Conservation (phyloP, 1,284 basidiomycete species). For the Chalciporus sp. region DNA sequence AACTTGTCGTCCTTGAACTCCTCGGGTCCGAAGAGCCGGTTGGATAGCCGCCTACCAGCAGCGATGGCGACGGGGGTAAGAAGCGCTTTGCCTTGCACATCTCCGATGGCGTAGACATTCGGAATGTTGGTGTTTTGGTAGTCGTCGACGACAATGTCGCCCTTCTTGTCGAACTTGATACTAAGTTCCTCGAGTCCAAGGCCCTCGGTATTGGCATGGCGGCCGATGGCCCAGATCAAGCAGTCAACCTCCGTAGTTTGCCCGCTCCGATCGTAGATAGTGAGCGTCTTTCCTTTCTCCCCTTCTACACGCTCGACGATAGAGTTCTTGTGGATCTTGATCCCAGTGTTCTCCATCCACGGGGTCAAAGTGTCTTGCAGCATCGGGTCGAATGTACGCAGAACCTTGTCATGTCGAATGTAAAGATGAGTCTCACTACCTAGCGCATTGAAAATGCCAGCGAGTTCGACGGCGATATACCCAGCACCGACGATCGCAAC, state of each 20-base stretch:
- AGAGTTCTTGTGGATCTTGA: conserved; percentile 83
- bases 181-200: conserved; percentile 82
- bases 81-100: conserved; percentile 89
- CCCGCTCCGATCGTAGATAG: conserved; percentile 71
- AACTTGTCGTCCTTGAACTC: conserved; percentile 89
- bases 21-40: conserved; percentile 87
- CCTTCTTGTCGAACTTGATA: conserved; percentile 76
- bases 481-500: conserved; percentile 96
- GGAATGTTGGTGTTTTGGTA: conserved; percentile 84
- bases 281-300: conserved; percentile 65
- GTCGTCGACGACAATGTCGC: conserved; percentile 88
- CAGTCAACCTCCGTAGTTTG: conserved; percentile 84
- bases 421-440: conserved; percentile 91
- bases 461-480: conserved; percentile 96
- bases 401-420: conserved; percentile 87
- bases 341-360: conserved; percentile 93
- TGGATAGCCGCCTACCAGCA: conserved; percentile 86
- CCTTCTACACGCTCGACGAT: conserved; percentile 81
- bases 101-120: conserved; percentile 85
- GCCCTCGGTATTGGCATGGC: conserved; percentile 78
- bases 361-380: conserved; percentile 87
- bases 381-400: conserved; percentile 91
- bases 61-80: conserved; percentile 99
- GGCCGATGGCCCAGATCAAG: conserved; percentile 95
- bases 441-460: conserved; percentile 85